phyloP scores from a whole-genome alignment of 148 eudicot genomes.

The Salicornia ramosissima region DNA sequence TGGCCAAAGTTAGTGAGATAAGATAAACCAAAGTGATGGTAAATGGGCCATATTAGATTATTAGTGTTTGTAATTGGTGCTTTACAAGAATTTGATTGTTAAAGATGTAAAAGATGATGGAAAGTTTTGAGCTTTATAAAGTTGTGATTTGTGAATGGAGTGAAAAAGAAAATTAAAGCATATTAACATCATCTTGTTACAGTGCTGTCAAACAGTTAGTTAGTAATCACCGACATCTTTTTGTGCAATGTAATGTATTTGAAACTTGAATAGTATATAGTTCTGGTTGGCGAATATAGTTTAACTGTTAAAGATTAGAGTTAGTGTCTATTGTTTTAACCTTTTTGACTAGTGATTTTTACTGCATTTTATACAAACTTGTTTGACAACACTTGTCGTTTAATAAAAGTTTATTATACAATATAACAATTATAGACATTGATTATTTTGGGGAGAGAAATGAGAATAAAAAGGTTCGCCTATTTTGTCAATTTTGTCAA shows the following conservation, averaged over 20 bases:
- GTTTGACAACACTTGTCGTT: too few species aligned
- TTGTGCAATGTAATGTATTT: neutral
- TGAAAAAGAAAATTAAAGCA: neutral
- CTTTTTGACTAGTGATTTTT: too few species aligned
- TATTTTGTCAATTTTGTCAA: too few species aligned
- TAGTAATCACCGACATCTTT: constrained; percentile 25
- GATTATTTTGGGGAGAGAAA: too few species aligned
- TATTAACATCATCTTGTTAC: constrained; percentile 3
- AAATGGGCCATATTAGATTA: constrained; percentile 16
- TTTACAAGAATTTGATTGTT: constrained; percentile 8
- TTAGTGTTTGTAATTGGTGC: constrained; percentile 11
- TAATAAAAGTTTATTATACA: too few species aligned
- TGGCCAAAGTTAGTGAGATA: neutral
- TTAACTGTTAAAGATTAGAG: too few species aligned
- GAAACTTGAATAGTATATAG: too few species aligned
- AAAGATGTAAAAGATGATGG: constrained; percentile 1
- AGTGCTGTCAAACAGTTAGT: constrained; percentile 2
- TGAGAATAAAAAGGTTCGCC: too few species aligned
- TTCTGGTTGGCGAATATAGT: too few species aligned
- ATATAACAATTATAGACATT: too few species aligned
- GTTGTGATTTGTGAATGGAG: neutral
- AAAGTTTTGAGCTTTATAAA: constrained; percentile 13
- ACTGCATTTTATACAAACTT: too few species aligned
- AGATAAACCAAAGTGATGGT: constrained; percentile 10
- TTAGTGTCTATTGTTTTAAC: too few species aligned